Evolutionary conservation across 257 asterid genomes (phyloP).

Genomic region (Petunia axillaris): DNA sequence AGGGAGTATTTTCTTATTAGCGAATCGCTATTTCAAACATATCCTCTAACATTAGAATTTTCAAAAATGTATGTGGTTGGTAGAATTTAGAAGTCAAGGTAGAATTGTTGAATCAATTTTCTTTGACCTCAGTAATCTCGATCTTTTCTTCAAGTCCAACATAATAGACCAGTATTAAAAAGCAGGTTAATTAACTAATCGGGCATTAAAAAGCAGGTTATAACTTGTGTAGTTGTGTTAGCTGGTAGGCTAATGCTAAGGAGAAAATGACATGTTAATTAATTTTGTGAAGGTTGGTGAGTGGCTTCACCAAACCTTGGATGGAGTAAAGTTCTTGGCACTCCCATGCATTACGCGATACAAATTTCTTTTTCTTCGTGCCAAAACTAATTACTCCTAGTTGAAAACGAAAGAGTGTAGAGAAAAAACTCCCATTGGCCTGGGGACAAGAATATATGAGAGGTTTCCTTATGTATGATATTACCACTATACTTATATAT

Average conservation of each 20-base stretch:
- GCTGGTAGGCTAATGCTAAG: not conserved
- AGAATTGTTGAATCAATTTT: too few relatives aligned
- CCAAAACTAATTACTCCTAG: not conserved
- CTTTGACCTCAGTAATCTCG: too few relatives aligned
- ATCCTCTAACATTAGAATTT: too few relatives aligned
- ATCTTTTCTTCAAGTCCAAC: too few relatives aligned
- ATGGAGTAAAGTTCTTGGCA: too few relatives aligned
- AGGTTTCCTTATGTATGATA: not conserved
- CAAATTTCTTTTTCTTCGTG: not conserved
- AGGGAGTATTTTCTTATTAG: too few relatives aligned
- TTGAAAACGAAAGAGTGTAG: not conserved
- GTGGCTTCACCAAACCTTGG: conserved; percentile 14
- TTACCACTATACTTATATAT: too few relatives aligned
- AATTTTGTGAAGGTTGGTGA: conserved; percentile 22
- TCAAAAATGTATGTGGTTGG: too few relatives aligned
- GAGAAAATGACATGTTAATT: not conserved
- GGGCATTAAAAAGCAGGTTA: not conserved
- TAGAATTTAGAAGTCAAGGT: too few relatives aligned
- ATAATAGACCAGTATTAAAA: too few relatives aligned
- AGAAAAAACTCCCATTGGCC: not conserved
- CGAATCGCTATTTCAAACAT: too few relatives aligned
- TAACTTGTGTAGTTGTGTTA: not conserved
- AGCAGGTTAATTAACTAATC: too few relatives aligned
- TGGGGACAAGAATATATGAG: not conserved
- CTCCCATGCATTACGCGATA: not conserved